Base-by-base conservation (phyloP, 1,284 basidiomycete genomes). In the Microbotryum saponariae region DNA sequence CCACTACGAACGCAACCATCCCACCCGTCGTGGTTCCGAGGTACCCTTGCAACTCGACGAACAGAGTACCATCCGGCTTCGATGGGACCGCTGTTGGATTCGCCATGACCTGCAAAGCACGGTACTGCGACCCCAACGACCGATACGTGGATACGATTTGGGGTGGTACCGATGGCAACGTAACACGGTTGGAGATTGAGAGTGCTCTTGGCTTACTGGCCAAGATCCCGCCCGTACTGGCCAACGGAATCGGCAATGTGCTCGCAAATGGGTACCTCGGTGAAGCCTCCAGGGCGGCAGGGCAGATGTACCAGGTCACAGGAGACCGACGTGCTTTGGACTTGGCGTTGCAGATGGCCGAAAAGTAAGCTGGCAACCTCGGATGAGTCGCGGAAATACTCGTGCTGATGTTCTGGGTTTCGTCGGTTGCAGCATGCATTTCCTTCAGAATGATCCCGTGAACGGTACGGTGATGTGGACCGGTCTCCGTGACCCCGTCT, bases 271-370 rank as follows among this genome's bases (percentile, higher is more conserved):
- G 55, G 0, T 25, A 21, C 8, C 46, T 57, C 23, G 55, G 55
- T 31, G 46, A 57, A 37, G 55, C 45, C 6, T 25, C 20, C 14
- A 23, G 20, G 25, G 37, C 29, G 27, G 55, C 55, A 20, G 55
- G 55, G 3, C 55, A 29, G 31, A 29, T 57, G 45, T 57, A 49
- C 47, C 46, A 57, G 55, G 21, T 37, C 20, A 46, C 54, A 33
- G 59, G 65, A 25, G 65, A 66, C 37, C 49, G 61, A 9, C 55
- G 65, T 1, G 65, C 65, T 6, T 51, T 66, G n/a, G 65, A 66
- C 49, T 27, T 61, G 7, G 54, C 51, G 3, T 46, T 66, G n/a
- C 33, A 53, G 4, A 54, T 66, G 20, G 54, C 56, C 21, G 65
- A 66, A 59, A 66, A 66, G 60, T 62, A 16, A 44, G 58, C 23